Conservation (phyloP, 2,329 filamentous ascomycete genomes). For the Botrytis deweyae region DNA sequence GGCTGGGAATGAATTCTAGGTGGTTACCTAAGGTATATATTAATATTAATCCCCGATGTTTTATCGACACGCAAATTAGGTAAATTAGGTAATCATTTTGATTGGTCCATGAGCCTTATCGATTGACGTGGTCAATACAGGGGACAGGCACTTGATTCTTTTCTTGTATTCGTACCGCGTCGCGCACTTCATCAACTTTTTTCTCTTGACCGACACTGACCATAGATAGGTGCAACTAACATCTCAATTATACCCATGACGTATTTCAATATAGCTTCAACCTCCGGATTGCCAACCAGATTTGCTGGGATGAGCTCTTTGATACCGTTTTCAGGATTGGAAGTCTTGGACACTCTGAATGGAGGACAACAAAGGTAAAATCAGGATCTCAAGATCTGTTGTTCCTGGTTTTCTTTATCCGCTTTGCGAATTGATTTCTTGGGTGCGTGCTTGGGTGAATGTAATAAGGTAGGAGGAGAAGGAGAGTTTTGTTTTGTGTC, state of each 20-base stretch:
- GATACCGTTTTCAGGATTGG: background rate
- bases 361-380: background rate
- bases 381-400: background rate
- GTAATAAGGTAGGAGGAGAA: background rate
- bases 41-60: background rate
- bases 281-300: background rate
- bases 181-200: no score
- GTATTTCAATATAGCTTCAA: conserved; percentile 1
- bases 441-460: conserved; percentile 1
- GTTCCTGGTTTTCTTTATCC: conserved; percentile 3
- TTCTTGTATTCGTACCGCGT: no score
- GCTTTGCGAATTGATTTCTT: background rate
- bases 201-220: background rate
- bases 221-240: background rate
- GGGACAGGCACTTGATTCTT: background rate
- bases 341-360: background rate
- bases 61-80: background rate
- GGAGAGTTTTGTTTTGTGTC: background rate
- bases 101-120: background rate
- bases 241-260: background rate
- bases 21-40: background rate
- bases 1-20: background rate
- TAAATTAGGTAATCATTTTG: background rate
- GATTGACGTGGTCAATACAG: background rate
- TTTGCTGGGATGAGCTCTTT: background rate